A percentile compares a stretch with the other conserved stretches of the same genome.
Evolutionary conservation across 2,329 filamentous ascomycete genomes (phyloP).

Genomic region (Trichoderma polysporum): DNA sequence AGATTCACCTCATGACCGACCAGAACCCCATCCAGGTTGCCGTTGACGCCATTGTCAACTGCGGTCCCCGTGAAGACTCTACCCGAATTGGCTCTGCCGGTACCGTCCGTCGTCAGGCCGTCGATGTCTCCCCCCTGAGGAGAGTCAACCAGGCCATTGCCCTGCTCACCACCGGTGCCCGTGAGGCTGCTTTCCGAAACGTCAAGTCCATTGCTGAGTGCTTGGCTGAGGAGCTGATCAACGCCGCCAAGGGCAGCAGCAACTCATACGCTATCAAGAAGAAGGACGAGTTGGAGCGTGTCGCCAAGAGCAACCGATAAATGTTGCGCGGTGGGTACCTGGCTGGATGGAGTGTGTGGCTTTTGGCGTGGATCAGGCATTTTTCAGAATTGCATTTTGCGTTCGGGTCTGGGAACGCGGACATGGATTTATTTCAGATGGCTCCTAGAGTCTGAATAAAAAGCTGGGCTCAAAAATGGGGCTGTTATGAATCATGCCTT

Average conservation of each 20-base stretch:
- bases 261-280: slow-evolving; percentile 99
- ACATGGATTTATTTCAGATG: slow-evolving; percentile 44
- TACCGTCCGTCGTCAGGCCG: slow-evolving; percentile 99
- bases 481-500: slow-evolving; percentile 35
- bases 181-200: slow-evolving; percentile 99
- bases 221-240: slow-evolving; percentile 99
- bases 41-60: slow-evolving; percentile 99
- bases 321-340: slow-evolving; percentile 41
- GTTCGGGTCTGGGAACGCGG: slow-evolving; percentile 48
- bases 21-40: slow-evolving; percentile 99
- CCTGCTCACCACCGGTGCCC: slow-evolving; percentile 97
- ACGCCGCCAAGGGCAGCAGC: slow-evolving; percentile 99
- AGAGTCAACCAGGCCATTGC: slow-evolving; percentile 99
- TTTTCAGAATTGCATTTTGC: slow-evolving; percentile 50
- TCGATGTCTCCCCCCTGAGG: slow-evolving; percentile 99
- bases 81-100: slow-evolving; percentile 99
- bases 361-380: slow-evolving; percentile 47
- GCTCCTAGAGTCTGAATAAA: slow-evolving; percentile 46
- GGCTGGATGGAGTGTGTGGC: slow-evolving; percentile 41
- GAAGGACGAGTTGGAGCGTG: slow-evolving; percentile 99
- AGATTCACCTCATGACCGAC: slow-evolving; percentile 99
- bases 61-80: slow-evolving; percentile 98
- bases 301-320: slow-evolving; percentile 99
- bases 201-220: slow-evolving; percentile 99
- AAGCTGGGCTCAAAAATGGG: slow-evolving; percentile 41